A percentile compares a stretch with the other conserved stretches of the same genome.
phyloP scores from a whole-genome alignment of 495 filamentous ascomycete genomes.

The Penicillium silybi region DNA sequence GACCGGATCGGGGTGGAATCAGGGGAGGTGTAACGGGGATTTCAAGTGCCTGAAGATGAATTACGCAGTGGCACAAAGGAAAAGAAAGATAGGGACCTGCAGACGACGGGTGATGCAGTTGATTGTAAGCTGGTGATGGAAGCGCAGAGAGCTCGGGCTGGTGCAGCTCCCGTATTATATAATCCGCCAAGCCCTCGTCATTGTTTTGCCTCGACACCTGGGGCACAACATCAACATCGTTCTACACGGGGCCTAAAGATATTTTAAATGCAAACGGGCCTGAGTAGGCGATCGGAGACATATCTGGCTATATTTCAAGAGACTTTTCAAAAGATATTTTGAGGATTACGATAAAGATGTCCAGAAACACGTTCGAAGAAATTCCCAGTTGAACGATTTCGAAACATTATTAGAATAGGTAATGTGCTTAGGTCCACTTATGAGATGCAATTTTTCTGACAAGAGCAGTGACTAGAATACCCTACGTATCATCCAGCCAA shows the following conservation, averaged over 20 bases:
- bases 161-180: conserved; percentile 44
- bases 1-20: conserved; percentile 23
- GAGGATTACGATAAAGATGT: too few species aligned
- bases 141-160: conserved; percentile 35
- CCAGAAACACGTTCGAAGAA: too few species aligned
- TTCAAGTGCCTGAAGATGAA: neutral
- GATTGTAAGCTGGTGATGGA: conserved; percentile 43
- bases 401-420: too few species aligned
- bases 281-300: too few species aligned
- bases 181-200: conserved; percentile 31
- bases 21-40: conserved; percentile 1
- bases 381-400: too few species aligned
- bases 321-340: too few species aligned
- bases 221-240: neutral
- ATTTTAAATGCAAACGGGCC: too few species aligned
- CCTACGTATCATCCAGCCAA: neutral
- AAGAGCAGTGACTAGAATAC: too few species aligned
- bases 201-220: conserved; percentile 13
- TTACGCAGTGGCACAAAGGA: conserved; percentile 9
- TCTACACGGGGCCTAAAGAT: too few species aligned
- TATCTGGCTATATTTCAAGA: too few species aligned
- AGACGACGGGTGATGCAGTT: conserved; percentile 29
- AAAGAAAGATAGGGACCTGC: conserved; percentile 18
- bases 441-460: too few species aligned
- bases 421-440: too few species aligned